Conservation (phyloP, 2,329 filamentous ascomycete genomes). For the Arthrobotrys musiformis region DNA sequence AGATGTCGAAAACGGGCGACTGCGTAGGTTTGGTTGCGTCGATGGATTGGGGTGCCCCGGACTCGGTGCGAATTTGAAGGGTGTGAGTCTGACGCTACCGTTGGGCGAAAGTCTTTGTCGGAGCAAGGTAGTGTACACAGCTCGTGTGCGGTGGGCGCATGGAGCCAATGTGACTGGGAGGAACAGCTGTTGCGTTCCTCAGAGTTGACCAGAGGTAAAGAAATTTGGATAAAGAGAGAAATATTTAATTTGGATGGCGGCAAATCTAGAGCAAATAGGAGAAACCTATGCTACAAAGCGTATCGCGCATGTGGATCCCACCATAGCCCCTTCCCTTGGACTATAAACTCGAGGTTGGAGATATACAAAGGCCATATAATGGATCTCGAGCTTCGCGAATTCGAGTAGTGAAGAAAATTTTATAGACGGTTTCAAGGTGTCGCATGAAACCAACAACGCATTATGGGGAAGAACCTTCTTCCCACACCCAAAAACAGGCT, state of each 20-base stretch:
- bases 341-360: not conserved
- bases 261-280: not conserved
- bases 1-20: conserved; percentile 53
- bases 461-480: not conserved
- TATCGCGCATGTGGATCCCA: not conserved
- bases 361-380: not conserved
- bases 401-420: conserved; percentile 8
- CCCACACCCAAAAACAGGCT: not conserved
- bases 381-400: not conserved
- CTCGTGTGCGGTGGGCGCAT: conserved; percentile 51
- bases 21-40: not conserved
- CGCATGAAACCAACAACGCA: conserved; percentile 2
- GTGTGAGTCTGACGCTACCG: conserved; percentile 8
- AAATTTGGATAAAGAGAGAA: not conserved
- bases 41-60: not conserved
- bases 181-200: conserved; percentile 52
- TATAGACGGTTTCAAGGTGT: conserved; percentile 4
- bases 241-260: not conserved
- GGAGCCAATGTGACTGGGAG: conserved; percentile 55
- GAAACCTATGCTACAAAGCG: not conserved
- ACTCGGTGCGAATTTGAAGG: not conserved
- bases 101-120: conserved; percentile 14
- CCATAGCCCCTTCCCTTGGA: not conserved
- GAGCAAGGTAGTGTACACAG: conserved; percentile 29
- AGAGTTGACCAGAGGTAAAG: conserved; percentile 6